A percentile compares a stretch with the other conserved stretches of the same genome.
Evolutionary conservation across 805 yeast genomes (phyloP).

Genomic region (Brettanomyces bruxellensis): DNA sequence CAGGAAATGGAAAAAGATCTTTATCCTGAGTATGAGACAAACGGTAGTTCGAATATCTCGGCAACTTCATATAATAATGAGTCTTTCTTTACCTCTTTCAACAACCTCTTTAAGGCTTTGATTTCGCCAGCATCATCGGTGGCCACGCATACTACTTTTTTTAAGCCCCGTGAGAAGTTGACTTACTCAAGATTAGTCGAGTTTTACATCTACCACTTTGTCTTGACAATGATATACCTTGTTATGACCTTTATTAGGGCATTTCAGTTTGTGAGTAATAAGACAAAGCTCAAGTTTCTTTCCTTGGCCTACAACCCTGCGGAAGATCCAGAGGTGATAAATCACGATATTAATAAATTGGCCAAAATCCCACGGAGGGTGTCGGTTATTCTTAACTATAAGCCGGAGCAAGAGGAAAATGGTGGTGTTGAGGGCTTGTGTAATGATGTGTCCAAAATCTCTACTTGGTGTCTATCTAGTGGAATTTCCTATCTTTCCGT

Average conservation of each 20-base stretch:
- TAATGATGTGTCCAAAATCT: conserved; percentile 65
- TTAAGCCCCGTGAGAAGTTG: conserved; percentile 1
- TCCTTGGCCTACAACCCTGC: conserved; percentile 60
- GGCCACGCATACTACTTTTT: conserved; percentile 1
- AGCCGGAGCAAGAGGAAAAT: conserved; percentile 73
- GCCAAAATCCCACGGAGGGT: conserved; percentile 70
- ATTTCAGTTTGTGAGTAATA: conserved; percentile 42
- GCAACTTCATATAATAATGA: conserved; percentile 7
- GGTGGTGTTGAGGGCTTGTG: conserved; percentile 82
- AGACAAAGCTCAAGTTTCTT: conserved; percentile 45
- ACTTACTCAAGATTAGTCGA: conserved; percentile 4
- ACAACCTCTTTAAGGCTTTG: conserved; percentile 12
- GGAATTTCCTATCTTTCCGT: conserved; percentile 66
- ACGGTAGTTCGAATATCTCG: conserved; percentile 8
- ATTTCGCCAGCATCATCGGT: conserved; percentile 11
- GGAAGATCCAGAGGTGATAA: conserved; percentile 75
- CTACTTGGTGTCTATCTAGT: conserved; percentile 86
- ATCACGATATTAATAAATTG: conserved; percentile 69
- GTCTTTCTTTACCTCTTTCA: conserved; percentile 11
- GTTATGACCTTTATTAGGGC: conserved; percentile 48
- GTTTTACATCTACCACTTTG: conserved; percentile 34
- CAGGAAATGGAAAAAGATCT: conserved; percentile 2
- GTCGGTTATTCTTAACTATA: conserved; percentile 66
- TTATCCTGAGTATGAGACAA: background rate
- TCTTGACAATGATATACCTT: conserved; percentile 45